Evolutionary conservation across 2,329 filamentous ascomycete species (phyloP).

Genomic region (Aspergillus japonicus): DNA sequence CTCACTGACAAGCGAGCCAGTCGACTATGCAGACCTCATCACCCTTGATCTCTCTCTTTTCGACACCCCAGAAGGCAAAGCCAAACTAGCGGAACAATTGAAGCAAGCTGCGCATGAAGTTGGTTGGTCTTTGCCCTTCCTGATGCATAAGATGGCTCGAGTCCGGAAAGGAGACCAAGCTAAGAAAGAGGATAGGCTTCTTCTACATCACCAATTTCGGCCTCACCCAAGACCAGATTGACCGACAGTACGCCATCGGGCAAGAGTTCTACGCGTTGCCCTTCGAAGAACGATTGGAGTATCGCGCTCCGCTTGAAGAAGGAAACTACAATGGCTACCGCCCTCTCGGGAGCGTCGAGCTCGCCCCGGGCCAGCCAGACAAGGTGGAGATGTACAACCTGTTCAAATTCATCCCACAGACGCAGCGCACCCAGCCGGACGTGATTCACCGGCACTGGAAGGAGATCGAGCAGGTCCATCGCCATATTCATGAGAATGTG

Average conservation of each 20-base stretch:
- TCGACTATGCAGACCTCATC: slow-evolving; percentile 47
- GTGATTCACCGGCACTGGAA: slow-evolving; percentile 51
- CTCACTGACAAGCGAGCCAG: slow-evolving; percentile 1
- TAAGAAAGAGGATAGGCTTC: slow-evolving; percentile 44
- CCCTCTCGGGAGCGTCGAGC: slow-evolving; percentile 42
- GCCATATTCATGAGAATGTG: slow-evolving; percentile 54
- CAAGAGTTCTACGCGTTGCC: slow-evolving; percentile 57
- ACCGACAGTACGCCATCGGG: slow-evolving; percentile 60
- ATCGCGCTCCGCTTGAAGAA: slow-evolving; percentile 50
- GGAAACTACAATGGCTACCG: slow-evolving; percentile 59
- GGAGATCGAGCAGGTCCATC: slow-evolving; percentile 57
- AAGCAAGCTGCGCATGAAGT: slow-evolving; percentile 52
- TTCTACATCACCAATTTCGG: slow-evolving; percentile 64
- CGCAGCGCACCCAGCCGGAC: slow-evolving; percentile 47
- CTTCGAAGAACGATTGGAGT: slow-evolving; percentile 56
- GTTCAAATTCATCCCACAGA: slow-evolving; percentile 53
- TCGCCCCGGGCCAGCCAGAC: slow-evolving; percentile 40
- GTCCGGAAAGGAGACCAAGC: not conserved
- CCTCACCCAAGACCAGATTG: slow-evolving; percentile 56
- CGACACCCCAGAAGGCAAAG: slow-evolving; percentile 53
- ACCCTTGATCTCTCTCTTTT: slow-evolving; percentile 57
- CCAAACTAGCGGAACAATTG: slow-evolving; percentile 54
- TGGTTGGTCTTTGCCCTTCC: slow-evolving; percentile 13
- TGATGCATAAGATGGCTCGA: not conserved
- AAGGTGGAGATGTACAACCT: slow-evolving; percentile 63